Evolutionary conservation across 1,284 basidiomycete genomes (phyloP), one percentile per base, ranked within the genome.

Genomic region (Ceratobasidium sp.): DNA sequence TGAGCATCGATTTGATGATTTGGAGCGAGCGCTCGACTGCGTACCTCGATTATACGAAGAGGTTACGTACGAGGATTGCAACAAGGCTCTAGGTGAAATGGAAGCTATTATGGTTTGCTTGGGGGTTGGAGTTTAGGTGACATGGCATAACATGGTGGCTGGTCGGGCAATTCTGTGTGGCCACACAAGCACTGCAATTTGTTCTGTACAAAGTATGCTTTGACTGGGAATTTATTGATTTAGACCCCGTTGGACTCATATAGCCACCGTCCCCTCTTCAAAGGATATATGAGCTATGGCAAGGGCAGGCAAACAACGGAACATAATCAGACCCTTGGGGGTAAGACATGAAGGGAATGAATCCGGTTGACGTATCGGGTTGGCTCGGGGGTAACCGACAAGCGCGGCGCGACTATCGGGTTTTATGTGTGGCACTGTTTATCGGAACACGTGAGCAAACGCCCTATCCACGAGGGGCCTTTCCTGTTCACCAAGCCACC

Each of bases 391-490:
- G 22, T 27, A 4, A 25, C 12, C 29, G 22, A 50, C 22, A 50
- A 6, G 47, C 42, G 38, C 38, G 20, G n/a, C 45, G 7, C 8
- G 22, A 20, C 45, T 15, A n/a, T 25, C 12, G 47, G 29, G 25
- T 12, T 6, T 4, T 17, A 22, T 65, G 35, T 50, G n/a, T 53
- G 60, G 32, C 35, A 20, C 17, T 54, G 40, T 67, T 67, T 67
- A 42, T 25, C 7, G 4, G 27, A 29, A 52, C 64, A 67, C 64
- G 64, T 67, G 64, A 35, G 12, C 40, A 55, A 67, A 67, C 64
- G 52, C 64, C 64, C 64, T 67, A 31, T 47, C 43, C 64, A 67
- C 35, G 50, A 67, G 50, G 50, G 42, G 29, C 38, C 40, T 10
- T n/a, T n/a, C 29, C 22, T 20, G 49, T 25, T 54, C 38, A 45